Evolutionary conservation across 2,329 filamentous ascomycete species (phyloP), one percentile per base, ranked within the genome.

Genomic region (Simplicillium aogashimaense): DNA sequence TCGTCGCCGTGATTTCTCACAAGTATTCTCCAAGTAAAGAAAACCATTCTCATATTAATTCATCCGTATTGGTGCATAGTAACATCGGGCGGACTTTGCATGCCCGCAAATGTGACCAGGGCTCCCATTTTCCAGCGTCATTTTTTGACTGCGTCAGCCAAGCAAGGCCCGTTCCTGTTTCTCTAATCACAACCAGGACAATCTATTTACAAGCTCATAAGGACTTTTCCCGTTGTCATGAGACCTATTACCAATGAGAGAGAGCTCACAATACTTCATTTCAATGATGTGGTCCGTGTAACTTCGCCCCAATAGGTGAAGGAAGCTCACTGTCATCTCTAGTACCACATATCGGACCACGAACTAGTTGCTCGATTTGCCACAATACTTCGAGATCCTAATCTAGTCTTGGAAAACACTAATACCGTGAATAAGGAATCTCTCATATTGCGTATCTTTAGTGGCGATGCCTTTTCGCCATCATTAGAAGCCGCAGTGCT

Each of bases 401-500:
- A 29, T 9, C 14, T 13, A 32, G 15, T 25, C 1, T 16, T 18
- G 7, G 17, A 18, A 3, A 11, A 36, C 15, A 18, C 15, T 8
- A 17, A 4, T 31, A 11, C 4, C 25, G 10, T 29, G 28, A 12
- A 11, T 15, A 16, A 16, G 14, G 12, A 38, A 15, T 16, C n/a
- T 12, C 13, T 17, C 9, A 13, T 38, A 13, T 11, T 39, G 20
- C 38, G 39, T 15, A n/a, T 47, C 32, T 47, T 47, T 33, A 47
- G 45, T 35, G 45, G 45, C 5, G 45, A 45, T 38, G 40, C 41
- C 3, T 45, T 47, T 14, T 47, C 45, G 9, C 45, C 45, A 3
- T 47, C 43, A 1, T 18, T 47, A 8, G 45, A 47, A 38, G 45
- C 45, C 1, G 39, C 45, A 3, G 41, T 47, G 14, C 39, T 47